phyloP scores from a whole-genome alignment of 2,329 filamentous ascomycete species.

The Bipolaris oryzae region DNA sequence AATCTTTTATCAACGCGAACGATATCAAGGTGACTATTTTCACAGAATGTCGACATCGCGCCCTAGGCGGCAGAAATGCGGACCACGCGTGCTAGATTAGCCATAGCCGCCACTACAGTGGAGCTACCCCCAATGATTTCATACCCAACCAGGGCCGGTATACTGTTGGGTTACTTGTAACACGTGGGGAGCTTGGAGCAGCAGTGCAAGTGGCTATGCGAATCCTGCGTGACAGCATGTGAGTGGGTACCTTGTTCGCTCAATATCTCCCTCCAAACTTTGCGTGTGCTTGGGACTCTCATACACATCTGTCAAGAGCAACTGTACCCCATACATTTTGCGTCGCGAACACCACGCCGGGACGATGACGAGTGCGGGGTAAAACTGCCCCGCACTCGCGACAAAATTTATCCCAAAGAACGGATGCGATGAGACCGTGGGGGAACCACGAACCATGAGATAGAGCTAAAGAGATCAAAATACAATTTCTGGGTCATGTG shows the following conservation, averaged over 20 bases:
- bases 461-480: background rate
- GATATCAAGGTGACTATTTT: background rate
- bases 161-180: background rate
- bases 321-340: background rate
- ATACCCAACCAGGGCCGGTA: conserved; percentile 11
- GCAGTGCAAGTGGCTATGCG: conserved; percentile 3
- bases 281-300: background rate
- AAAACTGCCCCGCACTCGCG: conserved; percentile 12
- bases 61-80: conserved; percentile 15
- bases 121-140: conserved; percentile 1
- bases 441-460: background rate
- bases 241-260: background rate
- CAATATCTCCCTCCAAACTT: no score
- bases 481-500: background rate
- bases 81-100: conserved; percentile 8
- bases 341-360: background rate
- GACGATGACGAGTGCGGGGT: conserved; percentile 17
- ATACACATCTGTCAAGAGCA: background rate
- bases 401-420: conserved; percentile 8
- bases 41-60: conserved; percentile 20
- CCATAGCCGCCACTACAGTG: conserved; percentile 14
- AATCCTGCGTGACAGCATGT: background rate
- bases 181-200: conserved; percentile 1
- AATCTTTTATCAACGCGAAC: background rate
- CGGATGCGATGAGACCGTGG: background rate